Base-by-base conservation (phyloP, 2,329 filamentous ascomycete species). In the Colletotrichum plurivorum region DNA sequence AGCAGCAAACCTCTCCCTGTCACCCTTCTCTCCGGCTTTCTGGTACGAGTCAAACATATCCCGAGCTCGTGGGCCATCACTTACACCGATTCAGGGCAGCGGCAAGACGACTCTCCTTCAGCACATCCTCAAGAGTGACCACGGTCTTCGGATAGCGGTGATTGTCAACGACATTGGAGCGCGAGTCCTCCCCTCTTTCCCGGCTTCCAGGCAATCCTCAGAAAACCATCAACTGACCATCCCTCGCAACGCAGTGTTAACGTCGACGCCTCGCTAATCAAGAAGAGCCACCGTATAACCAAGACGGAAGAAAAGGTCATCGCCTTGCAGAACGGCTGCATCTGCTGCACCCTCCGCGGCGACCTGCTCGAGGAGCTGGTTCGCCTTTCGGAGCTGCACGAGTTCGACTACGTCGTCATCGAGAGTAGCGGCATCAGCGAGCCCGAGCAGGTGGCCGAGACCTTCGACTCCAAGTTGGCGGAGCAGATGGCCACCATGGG, bases 351-450 rank as follows among this genome's bases (percentile, higher is more conserved):
- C 0, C 83, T 94, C 0, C 88, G 92, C 4, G 91, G 91, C 1
- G 92, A 94, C 64, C 79, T 94, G 1, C 84, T 94, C 0, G 88
- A 92, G 68, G 92, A 94, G 75, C 85, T 94, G 0, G 90, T 91
- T 0, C 85, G 85, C 1, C 82, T 94, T 1, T 85, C 90, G 0
- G 87, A 90, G 74, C 83, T 89, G 1, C 85, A 88, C 18, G 82
- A 86, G 57, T 90, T 93, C 45, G 90, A 94, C 76, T 93, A 94
- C 76, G 88, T 93, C 27, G 82, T 93, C 46, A 91, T 93, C 49
- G 91, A 93, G 77, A 92, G 90, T 75, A 91, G 87, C 2, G 90
- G 92, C 0, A 92, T 93, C 71, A 93, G 90, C 72, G 90, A 93
- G 77, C 91, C 90, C 0, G 90, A 92, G 79, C 91, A 93, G 73